A percentile compares a stretch with the other conserved stretches of the same genome.
These are phyloP conservation scores for Alternaria burnsii DNA, from an alignment of 2,329 filamentous ascomycete genomes.

Conservation along the genomic window DNA sequence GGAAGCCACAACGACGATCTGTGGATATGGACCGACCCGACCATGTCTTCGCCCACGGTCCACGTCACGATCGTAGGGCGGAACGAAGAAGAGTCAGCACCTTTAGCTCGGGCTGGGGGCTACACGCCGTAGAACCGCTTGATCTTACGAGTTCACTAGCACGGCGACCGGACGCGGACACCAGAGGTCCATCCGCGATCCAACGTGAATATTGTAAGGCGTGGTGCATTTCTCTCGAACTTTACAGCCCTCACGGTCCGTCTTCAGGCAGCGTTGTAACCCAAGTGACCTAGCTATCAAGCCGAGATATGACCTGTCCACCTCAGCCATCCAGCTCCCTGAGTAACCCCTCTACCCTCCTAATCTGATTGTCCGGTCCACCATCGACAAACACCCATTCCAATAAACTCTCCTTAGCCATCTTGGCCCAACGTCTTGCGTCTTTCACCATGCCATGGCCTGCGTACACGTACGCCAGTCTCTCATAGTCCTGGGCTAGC, in stretches of 20 bases:
- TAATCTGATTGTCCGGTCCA: constrained; percentile 20
- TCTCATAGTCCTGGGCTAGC: constrained; percentile 33
- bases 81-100: not conserved
- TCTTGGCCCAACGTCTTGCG: constrained; percentile 29
- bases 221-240: not conserved
- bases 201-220: not conserved
- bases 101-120: not conserved
- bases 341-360: constrained; percentile 29
- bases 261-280: not conserved
- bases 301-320: not conserved
- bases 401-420: constrained; percentile 28
- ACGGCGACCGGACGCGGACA: not conserved
- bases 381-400: constrained; percentile 33
- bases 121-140: not conserved
- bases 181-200: not conserved
- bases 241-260: not conserved
- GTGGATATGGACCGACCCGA: constrained; percentile 1
- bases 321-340: constrained; percentile 22
- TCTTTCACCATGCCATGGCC: constrained; percentile 25
- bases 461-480: constrained; percentile 38
- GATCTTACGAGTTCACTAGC: not conserved
- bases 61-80: not conserved
- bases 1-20: not conserved
- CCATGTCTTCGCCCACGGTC: not conserved
- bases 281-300: not conserved